Evolutionary conservation across 805 yeast species (phyloP).

Genomic region (Phaffomyces thermotolerans): DNA sequence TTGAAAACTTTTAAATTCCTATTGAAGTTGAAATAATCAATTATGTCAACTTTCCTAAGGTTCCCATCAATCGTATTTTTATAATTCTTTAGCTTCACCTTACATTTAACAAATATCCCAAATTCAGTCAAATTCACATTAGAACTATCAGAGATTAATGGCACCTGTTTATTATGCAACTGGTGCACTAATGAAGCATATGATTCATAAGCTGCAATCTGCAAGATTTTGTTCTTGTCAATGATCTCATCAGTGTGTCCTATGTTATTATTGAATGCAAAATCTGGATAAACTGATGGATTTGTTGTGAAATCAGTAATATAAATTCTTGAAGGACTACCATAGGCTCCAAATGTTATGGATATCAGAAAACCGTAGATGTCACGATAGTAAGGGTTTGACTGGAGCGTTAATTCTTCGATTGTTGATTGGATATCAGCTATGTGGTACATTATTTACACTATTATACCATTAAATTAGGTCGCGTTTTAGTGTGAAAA

Average conservation of each 20-base stretch:
- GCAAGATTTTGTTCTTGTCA: conserved; percentile 2
- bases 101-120: conserved; percentile 9
- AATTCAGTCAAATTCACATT: not conserved
- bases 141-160: too few species aligned
- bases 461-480: too few species aligned
- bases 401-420: not conserved
- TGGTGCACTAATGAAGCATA: too few species aligned
- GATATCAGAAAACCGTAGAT: not conserved
- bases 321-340: not conserved
- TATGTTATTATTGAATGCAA: conserved; percentile 1
- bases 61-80: conserved; percentile 6
- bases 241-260: conserved; percentile 1
- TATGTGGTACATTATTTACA: too few species aligned
- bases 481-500: too few species aligned
- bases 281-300: not conserved
- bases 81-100: conserved; percentile 7
- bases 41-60: not conserved
- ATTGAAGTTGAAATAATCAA: not conserved
- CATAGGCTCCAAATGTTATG: not conserved
- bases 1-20: conserved; percentile 1
- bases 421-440: not conserved
- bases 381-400: not conserved
- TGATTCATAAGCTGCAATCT: conserved; percentile 2
- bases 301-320: conserved; percentile 14
- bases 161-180: too few species aligned